These are phyloP conservation scores for Colletotrichum eremochloae DNA, from an alignment of 2,329 filamentous ascomycete species.

Conservation along the genomic window DNA sequence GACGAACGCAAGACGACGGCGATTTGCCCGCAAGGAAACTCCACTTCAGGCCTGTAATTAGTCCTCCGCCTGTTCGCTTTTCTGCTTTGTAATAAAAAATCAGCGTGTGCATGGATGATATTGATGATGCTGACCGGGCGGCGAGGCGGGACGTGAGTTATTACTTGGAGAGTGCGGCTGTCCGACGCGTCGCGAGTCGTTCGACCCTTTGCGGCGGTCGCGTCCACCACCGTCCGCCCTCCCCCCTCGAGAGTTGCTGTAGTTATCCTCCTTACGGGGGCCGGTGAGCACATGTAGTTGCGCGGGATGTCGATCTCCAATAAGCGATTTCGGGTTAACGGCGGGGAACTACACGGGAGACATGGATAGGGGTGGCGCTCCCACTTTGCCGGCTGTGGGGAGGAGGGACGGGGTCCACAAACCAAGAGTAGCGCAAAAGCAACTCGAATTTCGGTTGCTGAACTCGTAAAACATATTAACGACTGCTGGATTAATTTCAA, in stretches of 20 bases:
- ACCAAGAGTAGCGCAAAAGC: neutral
- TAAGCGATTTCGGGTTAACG: neutral
- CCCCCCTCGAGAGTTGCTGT: neutral
- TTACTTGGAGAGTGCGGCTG: too few species aligned
- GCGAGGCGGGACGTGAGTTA: neutral
- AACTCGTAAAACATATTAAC: neutral
- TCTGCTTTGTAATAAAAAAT: neutral
- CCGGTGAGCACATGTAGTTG: neutral
- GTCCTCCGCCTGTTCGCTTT: neutral
- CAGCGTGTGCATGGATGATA: neutral
- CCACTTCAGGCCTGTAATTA: too few species aligned
- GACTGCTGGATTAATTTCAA: neutral
- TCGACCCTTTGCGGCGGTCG: too few species aligned
- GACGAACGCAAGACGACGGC: too few species aligned
- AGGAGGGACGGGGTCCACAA: too few species aligned
- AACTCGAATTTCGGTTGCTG: too few species aligned
- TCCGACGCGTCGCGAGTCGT: too few species aligned
- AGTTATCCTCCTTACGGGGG: neutral
- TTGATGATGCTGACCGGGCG: neutral
- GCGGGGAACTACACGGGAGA: too few species aligned
- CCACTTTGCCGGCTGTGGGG: neutral
- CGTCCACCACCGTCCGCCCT: too few species aligned
- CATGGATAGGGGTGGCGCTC: too few species aligned
- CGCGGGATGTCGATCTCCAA: neutral
- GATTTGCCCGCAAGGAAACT: too few species aligned